Conservation (phyloP, 495 filamentous ascomycete genomes). For the Rhypophila decipiens region DNA sequence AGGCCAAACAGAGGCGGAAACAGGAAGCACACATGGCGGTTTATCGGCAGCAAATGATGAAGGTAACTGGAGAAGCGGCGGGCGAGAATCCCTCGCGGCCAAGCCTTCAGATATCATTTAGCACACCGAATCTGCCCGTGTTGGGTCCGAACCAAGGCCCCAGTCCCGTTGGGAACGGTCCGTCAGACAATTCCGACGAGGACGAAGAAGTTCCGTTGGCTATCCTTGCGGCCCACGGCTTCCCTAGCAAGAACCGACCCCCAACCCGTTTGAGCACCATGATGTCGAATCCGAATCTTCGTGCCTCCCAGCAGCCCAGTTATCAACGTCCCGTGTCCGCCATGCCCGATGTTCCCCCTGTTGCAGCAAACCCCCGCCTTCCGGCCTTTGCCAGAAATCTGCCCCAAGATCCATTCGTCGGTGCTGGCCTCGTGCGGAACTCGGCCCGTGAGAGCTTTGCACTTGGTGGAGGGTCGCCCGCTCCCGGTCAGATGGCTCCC, state of each 20-base stretch:
- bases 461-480: slow-evolving; percentile 58
- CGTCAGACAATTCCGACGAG: slow-evolving; percentile 58
- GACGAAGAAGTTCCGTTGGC: slow-evolving; percentile 86
- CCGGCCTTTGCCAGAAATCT: slow-evolving; percentile 84
- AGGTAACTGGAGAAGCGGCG: slow-evolving; percentile 72
- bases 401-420: slow-evolving; percentile 84
- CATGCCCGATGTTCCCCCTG: slow-evolving; percentile 19
- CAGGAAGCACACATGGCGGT: slow-evolving; percentile 88
- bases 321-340: slow-evolving; percentile 28
- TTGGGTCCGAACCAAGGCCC: slow-evolving; percentile 5
- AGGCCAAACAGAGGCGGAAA: slow-evolving; percentile 72
- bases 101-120: slow-evolving; percentile 43
- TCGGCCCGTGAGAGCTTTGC: slow-evolving; percentile 71
- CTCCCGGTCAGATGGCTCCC: slow-evolving; percentile 26
- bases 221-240: slow-evolving; percentile 86
- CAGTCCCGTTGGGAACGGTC: slow-evolving; percentile 15
- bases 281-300: slow-evolving; percentile 59
- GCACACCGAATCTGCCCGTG: slow-evolving; percentile 47
- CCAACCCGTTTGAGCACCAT: slow-evolving; percentile 63
- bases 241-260: slow-evolving; percentile 75
- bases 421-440: slow-evolving; percentile 70
- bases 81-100: slow-evolving; percentile 37
- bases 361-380: slow-evolving; percentile 25
- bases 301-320: slow-evolving; percentile 37
- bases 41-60: slow-evolving; percentile 96